These are phyloP conservation scores for Pichia membranifaciens DNA, from an alignment of 805 yeast genomes.

Conservation along the genomic window DNA sequence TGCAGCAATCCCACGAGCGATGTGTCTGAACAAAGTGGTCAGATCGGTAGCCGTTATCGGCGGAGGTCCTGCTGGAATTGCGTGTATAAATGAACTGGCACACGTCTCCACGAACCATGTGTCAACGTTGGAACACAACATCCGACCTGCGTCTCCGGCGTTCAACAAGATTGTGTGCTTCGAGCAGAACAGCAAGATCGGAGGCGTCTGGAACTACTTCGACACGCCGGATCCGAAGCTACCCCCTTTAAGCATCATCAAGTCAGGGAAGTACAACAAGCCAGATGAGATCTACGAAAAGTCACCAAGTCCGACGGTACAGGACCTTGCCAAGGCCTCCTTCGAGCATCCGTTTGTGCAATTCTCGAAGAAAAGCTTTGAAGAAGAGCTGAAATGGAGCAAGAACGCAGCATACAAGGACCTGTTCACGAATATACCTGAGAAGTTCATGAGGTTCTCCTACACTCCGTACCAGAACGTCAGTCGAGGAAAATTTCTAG, in stretches of 20 bases:
- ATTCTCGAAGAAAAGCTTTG: constrained; percentile 4
- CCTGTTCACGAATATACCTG: constrained; percentile 39
- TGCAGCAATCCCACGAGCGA: too few species aligned
- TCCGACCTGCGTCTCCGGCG: constrained; percentile 18
- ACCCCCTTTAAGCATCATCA: constrained; percentile 12
- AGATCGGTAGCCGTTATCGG: constrained; percentile 33
- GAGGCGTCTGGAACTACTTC: constrained; percentile 36
- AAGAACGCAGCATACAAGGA: constrained; percentile 34
- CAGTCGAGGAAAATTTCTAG: constrained; percentile 8
- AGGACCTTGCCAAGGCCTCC: constrained; percentile 23
- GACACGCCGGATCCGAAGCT: constrained; percentile 19
- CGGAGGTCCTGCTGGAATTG: constrained; percentile 37
- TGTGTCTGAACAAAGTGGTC: background rate
- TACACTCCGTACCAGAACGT: constrained; percentile 20
- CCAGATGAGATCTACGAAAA: constrained; percentile 18
- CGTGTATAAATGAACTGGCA: constrained; percentile 30
- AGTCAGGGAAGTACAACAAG: constrained; percentile 6
- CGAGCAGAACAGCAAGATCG: constrained; percentile 35
- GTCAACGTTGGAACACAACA: constrained; percentile 10
- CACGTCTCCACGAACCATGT: constrained; percentile 27
- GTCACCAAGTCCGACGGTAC: constrained; percentile 8
- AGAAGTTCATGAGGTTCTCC: constrained; percentile 36
- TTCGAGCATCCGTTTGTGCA: constrained; percentile 31
- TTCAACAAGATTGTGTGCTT: constrained; percentile 34
- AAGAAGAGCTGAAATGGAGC: constrained; percentile 31